Conservation (phyloP, 2,329 filamentous ascomycete species). For the Apiospora sp. region DNA sequence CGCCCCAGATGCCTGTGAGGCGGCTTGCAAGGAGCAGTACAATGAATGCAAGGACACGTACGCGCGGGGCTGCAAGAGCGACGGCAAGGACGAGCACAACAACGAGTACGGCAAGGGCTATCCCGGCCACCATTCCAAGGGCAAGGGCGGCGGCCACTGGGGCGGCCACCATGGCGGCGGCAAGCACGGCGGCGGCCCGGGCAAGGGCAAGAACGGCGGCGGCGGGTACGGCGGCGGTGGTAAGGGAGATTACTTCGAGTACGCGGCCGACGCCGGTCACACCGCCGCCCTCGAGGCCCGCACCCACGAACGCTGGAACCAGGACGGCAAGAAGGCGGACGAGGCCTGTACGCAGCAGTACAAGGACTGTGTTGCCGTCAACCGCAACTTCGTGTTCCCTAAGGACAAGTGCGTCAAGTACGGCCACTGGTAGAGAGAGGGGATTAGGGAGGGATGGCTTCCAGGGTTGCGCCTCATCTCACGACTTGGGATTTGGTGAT, state of each 20-base stretch:
- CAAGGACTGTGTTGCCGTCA: background rate
- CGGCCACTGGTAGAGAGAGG: background rate
- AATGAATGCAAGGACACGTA: background rate
- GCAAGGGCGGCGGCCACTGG: background rate
- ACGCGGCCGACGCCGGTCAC: background rate
- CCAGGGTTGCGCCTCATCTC: background rate
- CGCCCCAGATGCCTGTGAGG: background rate
- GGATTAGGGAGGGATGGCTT: too few relatives aligned
- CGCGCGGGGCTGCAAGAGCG: conserved; percentile 8
- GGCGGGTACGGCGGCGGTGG: background rate
- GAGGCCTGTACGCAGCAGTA: conserved; percentile 19
- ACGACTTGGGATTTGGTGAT: too few relatives aligned
- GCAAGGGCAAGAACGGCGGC: background rate
- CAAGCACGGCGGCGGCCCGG: background rate
- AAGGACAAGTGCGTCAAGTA: background rate
- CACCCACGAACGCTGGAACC: conserved; percentile 9
- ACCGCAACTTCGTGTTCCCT: conserved; percentile 14
- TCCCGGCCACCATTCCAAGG: background rate
- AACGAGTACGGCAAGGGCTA: conserved; percentile 16
- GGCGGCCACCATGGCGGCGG: background rate
- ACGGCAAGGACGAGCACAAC: conserved; percentile 3
- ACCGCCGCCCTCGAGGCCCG: background rate
- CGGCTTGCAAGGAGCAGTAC: conserved; percentile 13
- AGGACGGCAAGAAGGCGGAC: background rate
- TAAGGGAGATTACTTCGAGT: background rate